phyloP scores from a whole-genome alignment of 1,284 basidiomycete species.

The Thecaphora thlaspeos region DNA sequence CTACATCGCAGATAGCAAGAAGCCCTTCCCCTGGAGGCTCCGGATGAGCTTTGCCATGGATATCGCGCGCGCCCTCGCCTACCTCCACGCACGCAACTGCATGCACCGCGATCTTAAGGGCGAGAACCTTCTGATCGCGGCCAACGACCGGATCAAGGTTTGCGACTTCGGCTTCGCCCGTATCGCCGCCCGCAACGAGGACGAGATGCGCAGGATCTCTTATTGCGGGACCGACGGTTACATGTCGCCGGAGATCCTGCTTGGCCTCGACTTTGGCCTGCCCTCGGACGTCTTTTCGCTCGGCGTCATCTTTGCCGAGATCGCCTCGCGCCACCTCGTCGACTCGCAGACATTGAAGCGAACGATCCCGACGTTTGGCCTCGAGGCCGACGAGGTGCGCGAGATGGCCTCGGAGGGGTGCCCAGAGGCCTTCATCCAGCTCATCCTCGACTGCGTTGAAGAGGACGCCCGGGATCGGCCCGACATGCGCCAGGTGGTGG shows the following conservation, averaged over 20 bases:
- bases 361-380: slow-evolving; percentile 63
- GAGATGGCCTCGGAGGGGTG: slow-evolving; percentile 72
- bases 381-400: slow-evolving; percentile 75
- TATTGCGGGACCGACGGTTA: slow-evolving; percentile 86
- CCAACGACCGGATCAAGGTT: slow-evolving; percentile 89
- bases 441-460: slow-evolving; percentile 75
- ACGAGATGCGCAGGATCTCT: slow-evolving; percentile 84
- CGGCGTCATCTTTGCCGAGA: slow-evolving; percentile 92
- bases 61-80: slow-evolving; percentile 88
- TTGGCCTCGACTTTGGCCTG: slow-evolving; percentile 85
- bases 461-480: slow-evolving; percentile 73
- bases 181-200: slow-evolving; percentile 84
- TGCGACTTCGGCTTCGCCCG: slow-evolving; percentile 92
- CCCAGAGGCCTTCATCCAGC: slow-evolving; percentile 72
- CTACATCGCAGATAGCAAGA: slow-evolving; percentile 47
- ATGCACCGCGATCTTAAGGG: slow-evolving; percentile 83
- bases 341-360: slow-evolving; percentile 62
- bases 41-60: slow-evolving; percentile 91
- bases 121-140: slow-evolving; percentile 90
- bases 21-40: slow-evolving; percentile 59
- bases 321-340: slow-evolving; percentile 78
- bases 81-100: slow-evolving; percentile 82
- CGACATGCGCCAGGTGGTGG: slow-evolving; percentile 73
- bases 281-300: slow-evolving; percentile 92
- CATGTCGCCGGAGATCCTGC: slow-evolving; percentile 79